These are phyloP conservation scores for Globisporangium recalcitrans DNA, from an alignment of 352 stramenopile genomes.

Conservation along the genomic window DNA sequence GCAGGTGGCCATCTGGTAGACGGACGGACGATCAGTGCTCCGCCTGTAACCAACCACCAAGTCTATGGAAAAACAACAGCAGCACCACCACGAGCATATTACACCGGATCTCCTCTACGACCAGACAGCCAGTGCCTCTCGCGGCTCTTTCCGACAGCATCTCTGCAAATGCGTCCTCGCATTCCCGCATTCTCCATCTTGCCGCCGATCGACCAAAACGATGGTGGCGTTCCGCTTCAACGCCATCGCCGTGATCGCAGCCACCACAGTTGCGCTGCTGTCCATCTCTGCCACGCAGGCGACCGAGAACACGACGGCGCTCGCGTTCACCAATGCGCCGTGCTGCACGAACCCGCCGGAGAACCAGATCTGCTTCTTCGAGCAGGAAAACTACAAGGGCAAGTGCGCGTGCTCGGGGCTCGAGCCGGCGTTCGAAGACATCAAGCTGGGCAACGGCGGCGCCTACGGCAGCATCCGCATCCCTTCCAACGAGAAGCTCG, in stretches of 20 bases:
- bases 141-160: background rate
- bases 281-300: background rate
- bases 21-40: too few species aligned
- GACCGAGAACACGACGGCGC: constrained; percentile 16
- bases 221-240: background rate
- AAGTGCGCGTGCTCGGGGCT: constrained; percentile 15
- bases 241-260: background rate
- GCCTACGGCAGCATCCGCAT: constrained; percentile 17
- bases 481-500: constrained; percentile 7
- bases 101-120: background rate
- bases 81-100: background rate
- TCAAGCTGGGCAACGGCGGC: constrained; percentile 17
- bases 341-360: constrained; percentile 7
- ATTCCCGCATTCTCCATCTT: background rate
- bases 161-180: background rate
- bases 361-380: constrained; percentile 15
- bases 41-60: too few species aligned
- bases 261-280: background rate
- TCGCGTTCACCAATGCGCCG: constrained; percentile 14
- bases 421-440: constrained; percentile 15
- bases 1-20: background rate
- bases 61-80: background rate
- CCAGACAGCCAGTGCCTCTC: background rate
- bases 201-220: background rate
- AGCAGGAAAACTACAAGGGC: constrained; percentile 12